Evolutionary conservation across 768 basidiomycete genomes (phyloP), one percentile per base, ranked within the genome.

Genomic region (Rhodotorula kratochvilovae): DNA sequence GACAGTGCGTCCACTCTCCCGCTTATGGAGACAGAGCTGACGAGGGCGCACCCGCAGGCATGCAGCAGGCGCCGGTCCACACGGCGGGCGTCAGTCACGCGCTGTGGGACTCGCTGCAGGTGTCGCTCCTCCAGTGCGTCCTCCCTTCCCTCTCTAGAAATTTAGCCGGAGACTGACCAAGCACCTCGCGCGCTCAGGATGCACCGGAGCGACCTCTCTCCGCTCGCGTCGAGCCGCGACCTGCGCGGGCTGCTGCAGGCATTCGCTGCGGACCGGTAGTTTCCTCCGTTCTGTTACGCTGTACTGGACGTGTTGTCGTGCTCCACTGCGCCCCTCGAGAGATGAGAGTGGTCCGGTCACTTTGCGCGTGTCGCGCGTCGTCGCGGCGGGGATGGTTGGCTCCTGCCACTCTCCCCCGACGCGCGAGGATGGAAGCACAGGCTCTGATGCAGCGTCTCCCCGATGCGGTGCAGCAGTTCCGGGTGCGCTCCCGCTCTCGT

Each of bases 81-180:
- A 84, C 86, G 62, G 82, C 81, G 53, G 60, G 89, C 15, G 86
- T 94, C 51, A 88, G 89, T 35, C 84, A 84, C 27, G 85, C 89
- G 5, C 81, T 97, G 33, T 98, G 95, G 95, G 90, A 92, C 62
- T 90, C 89, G 77, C 81, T 98, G 74, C 88, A 87, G 81, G 90
- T 70, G 31, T 67, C 66, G 13, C 64, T 76, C 25, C 36, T 76
- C 27, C 66, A 67, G 75, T 76, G 11, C 31, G 74, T 67, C 25
- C 6, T 39, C 27, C 8, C 16, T 17, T 31, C 15, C 19, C 39
- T 1, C 25, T 21, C 7, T 8, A n/a, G 10, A 43, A 2, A n/a
- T 36, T 36, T 33, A 25, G 1, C 11, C 0, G 27, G 21, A 16
- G 2, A 5, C 17, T 6, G 45, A 17, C 27, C 58, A 1, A 29